These are phyloP conservation scores for Trypanosoma vivax DNA, from an alignment of 208 protist genomes.

Conservation along the genomic window DNA sequence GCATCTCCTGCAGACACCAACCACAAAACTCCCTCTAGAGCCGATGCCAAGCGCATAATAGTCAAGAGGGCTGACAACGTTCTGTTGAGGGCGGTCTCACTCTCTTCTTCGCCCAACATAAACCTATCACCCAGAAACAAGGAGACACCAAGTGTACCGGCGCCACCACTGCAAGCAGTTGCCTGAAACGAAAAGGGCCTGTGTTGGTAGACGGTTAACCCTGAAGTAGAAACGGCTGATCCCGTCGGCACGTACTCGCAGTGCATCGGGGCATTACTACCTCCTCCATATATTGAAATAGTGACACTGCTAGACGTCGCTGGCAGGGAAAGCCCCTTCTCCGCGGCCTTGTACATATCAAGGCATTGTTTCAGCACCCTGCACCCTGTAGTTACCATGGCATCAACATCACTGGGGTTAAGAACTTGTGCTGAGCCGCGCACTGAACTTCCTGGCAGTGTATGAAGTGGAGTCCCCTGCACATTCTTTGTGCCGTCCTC, in stretches of 20 bases:
- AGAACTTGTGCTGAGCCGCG: not conserved
- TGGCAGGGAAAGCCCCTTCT: constrained; percentile 1
- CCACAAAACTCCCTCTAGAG: constrained; percentile 51
- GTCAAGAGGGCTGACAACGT: constrained; percentile 45
- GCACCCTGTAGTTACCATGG: constrained; percentile 1
- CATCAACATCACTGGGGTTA: not conserved
- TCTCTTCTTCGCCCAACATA: constrained; percentile 34
- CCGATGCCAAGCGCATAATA: constrained; percentile 28
- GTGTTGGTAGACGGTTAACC: too few relatives aligned
- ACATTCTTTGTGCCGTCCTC: too few relatives aligned
- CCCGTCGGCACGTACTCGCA: too few relatives aligned
- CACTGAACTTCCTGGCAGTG: not conserved
- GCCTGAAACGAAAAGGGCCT: too few relatives aligned
- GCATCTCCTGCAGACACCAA: constrained; percentile 29
- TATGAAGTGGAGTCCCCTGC: too few relatives aligned
- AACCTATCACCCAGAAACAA: constrained; percentile 38
- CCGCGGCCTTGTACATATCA: not conserved
- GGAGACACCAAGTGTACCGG: constrained; percentile 14
- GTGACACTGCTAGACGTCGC: too few relatives aligned
- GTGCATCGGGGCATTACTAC: too few relatives aligned
- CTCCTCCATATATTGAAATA: too few relatives aligned
- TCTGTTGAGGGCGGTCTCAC: constrained; percentile 32
- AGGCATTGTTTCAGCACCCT: constrained; percentile 7
- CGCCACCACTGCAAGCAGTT: too few relatives aligned
- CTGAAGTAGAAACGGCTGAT: too few relatives aligned